Evolutionary conservation across 108 stramenopile species (phyloP).

Genomic region (Nannochloropsis gaditana): DNA sequence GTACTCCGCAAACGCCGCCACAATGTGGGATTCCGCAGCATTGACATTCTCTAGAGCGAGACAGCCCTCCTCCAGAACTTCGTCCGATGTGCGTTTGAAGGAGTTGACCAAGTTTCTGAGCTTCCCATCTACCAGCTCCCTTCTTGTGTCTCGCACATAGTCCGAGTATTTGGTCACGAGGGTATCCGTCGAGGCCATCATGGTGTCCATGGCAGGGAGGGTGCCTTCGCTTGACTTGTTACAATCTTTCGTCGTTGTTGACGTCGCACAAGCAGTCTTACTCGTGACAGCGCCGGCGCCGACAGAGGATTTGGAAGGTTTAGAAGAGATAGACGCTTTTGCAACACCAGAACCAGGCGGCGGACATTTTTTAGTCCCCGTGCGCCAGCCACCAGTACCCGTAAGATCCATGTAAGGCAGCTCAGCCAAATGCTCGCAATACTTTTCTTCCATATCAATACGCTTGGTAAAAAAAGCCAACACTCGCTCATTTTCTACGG

Average conservation of each 20-base stretch:
- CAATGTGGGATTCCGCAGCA: not conserved
- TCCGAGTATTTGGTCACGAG: not conserved
- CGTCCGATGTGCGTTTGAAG: not conserved
- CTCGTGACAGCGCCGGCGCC: not conserved
- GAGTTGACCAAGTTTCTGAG: not conserved
- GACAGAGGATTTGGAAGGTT: not conserved
- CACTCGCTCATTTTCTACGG: not conserved
- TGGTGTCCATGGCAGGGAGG: constrained; percentile 1
- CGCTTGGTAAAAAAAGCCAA: not conserved
- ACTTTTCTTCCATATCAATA: not conserved
- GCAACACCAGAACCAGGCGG: not conserved
- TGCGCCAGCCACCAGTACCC: not conserved
- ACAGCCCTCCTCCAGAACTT: not conserved
- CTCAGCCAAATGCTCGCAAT: not conserved
- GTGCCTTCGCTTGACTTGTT: not conserved
- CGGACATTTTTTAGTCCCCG: not conserved
- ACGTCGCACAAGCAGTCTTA: not conserved
- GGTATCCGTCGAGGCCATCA: not conserved
- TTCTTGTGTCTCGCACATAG: not conserved
- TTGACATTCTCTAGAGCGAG: not conserved
- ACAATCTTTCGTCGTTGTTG: not conserved
- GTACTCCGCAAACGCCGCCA: not conserved
- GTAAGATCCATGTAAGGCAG: not conserved
- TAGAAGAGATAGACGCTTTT: not conserved
- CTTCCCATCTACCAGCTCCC: constrained; percentile 2